Percentiles rank a stretch among this genome's conserved stretches.
Evolutionary conservation across 1,139 yeast species (phyloP).

Genomic region (Lodderomyces beijingensis): DNA sequence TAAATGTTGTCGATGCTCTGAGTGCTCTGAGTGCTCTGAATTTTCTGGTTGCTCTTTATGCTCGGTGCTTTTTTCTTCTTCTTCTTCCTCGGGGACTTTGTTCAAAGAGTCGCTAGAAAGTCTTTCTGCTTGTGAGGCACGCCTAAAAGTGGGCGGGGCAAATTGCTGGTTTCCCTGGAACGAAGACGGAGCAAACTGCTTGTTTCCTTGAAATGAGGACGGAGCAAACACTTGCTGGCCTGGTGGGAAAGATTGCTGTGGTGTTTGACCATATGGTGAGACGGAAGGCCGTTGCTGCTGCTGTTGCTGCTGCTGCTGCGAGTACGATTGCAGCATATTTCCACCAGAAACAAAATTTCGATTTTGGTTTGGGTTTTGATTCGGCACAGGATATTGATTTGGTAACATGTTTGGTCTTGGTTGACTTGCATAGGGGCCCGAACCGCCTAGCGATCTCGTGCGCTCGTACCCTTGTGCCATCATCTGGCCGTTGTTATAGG

Average conservation of each 20-base stretch:
- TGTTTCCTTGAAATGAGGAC: too few relatives aligned
- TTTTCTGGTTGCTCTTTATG: neutral
- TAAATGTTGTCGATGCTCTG: slow-evolving; percentile 1
- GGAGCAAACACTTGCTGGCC: too few relatives aligned
- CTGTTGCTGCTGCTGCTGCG: slow-evolving; percentile 2
- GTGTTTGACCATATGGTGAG: slow-evolving; percentile 1
- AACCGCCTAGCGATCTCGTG: slow-evolving; percentile 11
- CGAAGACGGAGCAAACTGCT: slow-evolving; percentile 2
- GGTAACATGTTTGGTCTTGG: neutral
- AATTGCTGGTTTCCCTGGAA: slow-evolving; percentile 9
- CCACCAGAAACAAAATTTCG: too few relatives aligned
- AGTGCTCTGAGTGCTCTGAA: neutral
- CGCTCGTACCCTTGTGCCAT: slow-evolving; percentile 9
- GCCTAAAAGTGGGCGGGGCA: neutral
- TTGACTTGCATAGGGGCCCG: slow-evolving; percentile 1
- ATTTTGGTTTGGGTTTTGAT: slow-evolving; percentile 11
- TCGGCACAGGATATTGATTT: slow-evolving; percentile 6
- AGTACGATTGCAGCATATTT: too few relatives aligned
- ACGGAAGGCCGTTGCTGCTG: slow-evolving; percentile 2
- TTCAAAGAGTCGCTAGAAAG: slow-evolving; percentile 28
- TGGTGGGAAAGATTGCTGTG: too few relatives aligned
- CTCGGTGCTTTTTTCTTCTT: slow-evolving; percentile 18
- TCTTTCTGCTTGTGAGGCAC: neutral
- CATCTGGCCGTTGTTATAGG: slow-evolving; percentile 2
- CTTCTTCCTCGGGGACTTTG: slow-evolving; percentile 43